Conservation (phyloP, 2,329 filamentous ascomycete genomes). For the Aureobasidium vineae region DNA sequence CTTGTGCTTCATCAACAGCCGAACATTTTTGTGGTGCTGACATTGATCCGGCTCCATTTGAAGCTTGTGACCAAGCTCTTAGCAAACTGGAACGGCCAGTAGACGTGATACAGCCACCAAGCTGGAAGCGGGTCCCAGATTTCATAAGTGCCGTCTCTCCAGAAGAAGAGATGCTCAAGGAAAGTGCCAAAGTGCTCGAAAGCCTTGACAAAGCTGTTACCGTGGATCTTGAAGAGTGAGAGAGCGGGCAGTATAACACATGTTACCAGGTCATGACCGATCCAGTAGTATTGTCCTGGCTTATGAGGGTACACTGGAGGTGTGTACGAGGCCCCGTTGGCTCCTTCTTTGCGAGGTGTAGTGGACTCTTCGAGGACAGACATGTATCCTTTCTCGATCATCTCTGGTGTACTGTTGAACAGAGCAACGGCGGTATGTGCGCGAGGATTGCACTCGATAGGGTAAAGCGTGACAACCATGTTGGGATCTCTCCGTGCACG, state of each 20-base stretch:
- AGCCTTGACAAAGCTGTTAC: conserved; percentile 33
- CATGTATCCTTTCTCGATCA: conserved; percentile 55
- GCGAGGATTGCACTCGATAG: conserved; percentile 70
- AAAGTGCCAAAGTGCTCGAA: conserved; percentile 38
- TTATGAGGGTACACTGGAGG: conserved; percentile 32
- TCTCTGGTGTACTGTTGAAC: conserved; percentile 50
- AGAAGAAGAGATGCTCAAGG: conserved; percentile 45
- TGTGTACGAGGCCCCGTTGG: conserved; percentile 29
- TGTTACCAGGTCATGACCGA: conserved; percentile 63
- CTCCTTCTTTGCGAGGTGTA: conserved; percentile 29
- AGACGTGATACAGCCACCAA: conserved; percentile 54
- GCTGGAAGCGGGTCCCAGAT: conserved; percentile 52
- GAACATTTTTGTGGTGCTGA: conserved; percentile 64
- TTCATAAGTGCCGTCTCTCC: conserved; percentile 53
- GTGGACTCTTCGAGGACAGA: conserved; percentile 42
- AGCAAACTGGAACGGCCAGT: conserved; percentile 55
- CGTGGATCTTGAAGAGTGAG: conserved; percentile 37
- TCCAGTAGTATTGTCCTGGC: conserved; percentile 56
- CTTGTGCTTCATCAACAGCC: conserved; percentile 34
- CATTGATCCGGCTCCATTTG: conserved; percentile 65
- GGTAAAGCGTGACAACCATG: conserved; percentile 50
- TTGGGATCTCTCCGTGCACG: conserved; percentile 32
- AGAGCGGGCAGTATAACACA: conserved; percentile 52
- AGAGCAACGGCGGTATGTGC: conserved; percentile 66
- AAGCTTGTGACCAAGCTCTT: conserved; percentile 46